A percentile compares a stretch with the other conserved stretches of the same genome.
phyloP scores from a whole-genome alignment of 2,329 filamentous ascomycete genomes.

The Falciphora oryzae region DNA sequence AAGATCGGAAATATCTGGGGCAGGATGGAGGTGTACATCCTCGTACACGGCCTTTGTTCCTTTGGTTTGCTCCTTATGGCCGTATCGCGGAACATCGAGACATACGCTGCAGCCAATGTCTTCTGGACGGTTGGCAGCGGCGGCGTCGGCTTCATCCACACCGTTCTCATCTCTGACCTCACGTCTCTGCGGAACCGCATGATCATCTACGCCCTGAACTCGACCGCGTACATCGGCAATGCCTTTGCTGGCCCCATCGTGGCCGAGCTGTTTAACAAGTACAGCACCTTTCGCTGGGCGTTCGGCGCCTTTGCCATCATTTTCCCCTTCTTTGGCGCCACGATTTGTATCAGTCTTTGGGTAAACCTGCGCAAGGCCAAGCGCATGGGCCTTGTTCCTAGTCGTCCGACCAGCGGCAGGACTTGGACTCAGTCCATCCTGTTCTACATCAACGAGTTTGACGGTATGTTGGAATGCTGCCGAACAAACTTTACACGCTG shows the following conservation, averaged over 20 bases:
- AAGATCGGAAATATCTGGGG: constrained; percentile 45
- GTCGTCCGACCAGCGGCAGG: constrained; percentile 33
- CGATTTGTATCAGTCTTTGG: constrained; percentile 50
- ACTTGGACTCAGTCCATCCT: constrained; percentile 39
- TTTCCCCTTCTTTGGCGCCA: constrained; percentile 49
- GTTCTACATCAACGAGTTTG: constrained; percentile 52
- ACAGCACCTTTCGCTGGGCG: constrained; percentile 55
- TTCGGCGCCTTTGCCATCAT: constrained; percentile 58
- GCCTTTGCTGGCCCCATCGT: constrained; percentile 29
- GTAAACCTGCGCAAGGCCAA: constrained; percentile 54
- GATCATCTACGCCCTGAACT: constrained; percentile 55
- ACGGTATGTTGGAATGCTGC: constrained; percentile 29
- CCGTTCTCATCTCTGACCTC: constrained; percentile 53
- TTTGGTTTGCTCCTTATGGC: constrained; percentile 56
- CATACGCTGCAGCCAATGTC: constrained; percentile 44
- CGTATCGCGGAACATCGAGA: constrained; percentile 44
- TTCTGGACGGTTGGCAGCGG: constrained; percentile 58
- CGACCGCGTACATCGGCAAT: constrained; percentile 57
- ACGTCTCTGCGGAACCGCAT: constrained; percentile 59
- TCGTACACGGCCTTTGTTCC: constrained; percentile 35
- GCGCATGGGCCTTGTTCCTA: constrained; percentile 35
- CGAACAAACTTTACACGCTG: neutral
- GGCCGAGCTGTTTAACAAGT: constrained; percentile 40
- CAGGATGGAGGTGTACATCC: constrained; percentile 37
- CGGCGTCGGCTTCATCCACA: constrained; percentile 35